Evolutionary conservation across 1,284 basidiomycete genomes (phyloP).

Genomic region (Peniophora sp.): DNA sequence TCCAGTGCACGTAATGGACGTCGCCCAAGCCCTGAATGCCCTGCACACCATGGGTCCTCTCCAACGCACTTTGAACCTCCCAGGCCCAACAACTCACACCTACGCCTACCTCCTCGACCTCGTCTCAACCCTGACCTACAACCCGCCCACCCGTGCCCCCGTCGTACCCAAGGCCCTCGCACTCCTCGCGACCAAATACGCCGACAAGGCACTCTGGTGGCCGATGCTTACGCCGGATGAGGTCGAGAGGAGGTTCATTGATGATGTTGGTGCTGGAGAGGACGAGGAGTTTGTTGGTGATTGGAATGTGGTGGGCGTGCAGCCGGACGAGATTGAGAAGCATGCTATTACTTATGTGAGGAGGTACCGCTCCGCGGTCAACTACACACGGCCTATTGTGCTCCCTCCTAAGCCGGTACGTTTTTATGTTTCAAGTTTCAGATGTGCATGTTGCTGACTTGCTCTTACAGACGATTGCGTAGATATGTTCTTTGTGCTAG

Average conservation of each 20-base stretch:
- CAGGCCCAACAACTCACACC: slow-evolving; percentile 85
- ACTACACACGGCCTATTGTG: slow-evolving; percentile 17
- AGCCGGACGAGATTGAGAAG: slow-evolving; percentile 83
- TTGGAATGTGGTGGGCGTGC: slow-evolving; percentile 58
- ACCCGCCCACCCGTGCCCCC: slow-evolving; percentile 59
- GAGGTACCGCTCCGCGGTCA: slow-evolving; percentile 73
- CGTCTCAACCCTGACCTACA: slow-evolving; percentile 76
- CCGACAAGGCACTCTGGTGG: slow-evolving; percentile 82
- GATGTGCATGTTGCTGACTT: too few relatives aligned
- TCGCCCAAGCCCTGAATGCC: slow-evolving; percentile 86
- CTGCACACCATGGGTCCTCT: slow-evolving; percentile 60
- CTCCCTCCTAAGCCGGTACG: slow-evolving; percentile 11
- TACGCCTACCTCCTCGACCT: slow-evolving; percentile 82
- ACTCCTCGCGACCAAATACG: slow-evolving; percentile 52
- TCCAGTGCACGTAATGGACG: slow-evolving; percentile 91
- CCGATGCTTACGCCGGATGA: slow-evolving; percentile 90
- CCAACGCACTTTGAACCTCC: slow-evolving; percentile 72
- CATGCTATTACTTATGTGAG: slow-evolving; percentile 89
- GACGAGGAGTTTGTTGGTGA: slow-evolving; percentile 28
- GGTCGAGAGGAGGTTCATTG: slow-evolving; percentile 80
- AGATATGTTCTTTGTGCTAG: too few relatives aligned
- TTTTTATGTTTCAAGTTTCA: neutral
- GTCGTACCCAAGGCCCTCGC: slow-evolving; percentile 77
- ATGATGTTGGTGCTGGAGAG: slow-evolving; percentile 54
- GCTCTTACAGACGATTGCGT: too few relatives aligned